A percentile compares a stretch with the other conserved stretches of the same genome.
phyloP scores from a whole-genome alignment of 345 rosid species.

The Ceriops tagal region DNA sequence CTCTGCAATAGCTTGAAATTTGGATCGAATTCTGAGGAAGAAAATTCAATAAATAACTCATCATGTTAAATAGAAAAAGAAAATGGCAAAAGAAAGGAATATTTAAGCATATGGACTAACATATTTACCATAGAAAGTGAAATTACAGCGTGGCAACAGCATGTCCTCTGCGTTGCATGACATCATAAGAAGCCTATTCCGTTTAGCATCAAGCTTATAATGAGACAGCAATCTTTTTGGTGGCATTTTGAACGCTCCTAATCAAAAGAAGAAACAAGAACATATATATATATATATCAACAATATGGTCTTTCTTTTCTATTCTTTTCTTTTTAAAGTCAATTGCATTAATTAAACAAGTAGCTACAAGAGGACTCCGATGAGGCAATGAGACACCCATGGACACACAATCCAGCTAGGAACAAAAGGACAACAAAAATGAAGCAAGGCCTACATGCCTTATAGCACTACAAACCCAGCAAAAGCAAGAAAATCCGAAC shows the following conservation, averaged over 20 bases:
- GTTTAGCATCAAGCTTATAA: slow-evolving; percentile 59
- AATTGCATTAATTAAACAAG: too few relatives aligned
- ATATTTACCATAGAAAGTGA: slow-evolving; percentile 68
- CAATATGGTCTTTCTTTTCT: too few relatives aligned
- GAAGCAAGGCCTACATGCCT: too few relatives aligned
- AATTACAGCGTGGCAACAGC: slow-evolving; percentile 76
- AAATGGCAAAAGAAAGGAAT: not conserved
- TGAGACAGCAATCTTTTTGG: slow-evolving; percentile 86
- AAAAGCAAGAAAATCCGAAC: too few relatives aligned
- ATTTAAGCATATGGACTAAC: not conserved
- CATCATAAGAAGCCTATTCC: slow-evolving; percentile 58
- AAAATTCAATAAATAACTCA: too few relatives aligned
- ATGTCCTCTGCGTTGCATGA: slow-evolving; percentile 94
- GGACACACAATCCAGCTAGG: too few relatives aligned
- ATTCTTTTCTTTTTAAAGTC: too few relatives aligned
- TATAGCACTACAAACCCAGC: too few relatives aligned
- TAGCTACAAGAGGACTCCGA: too few relatives aligned
- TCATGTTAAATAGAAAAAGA: not conserved
- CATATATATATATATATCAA: not conserved
- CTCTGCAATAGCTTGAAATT: slow-evolving; percentile 50
- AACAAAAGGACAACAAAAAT: too few relatives aligned
- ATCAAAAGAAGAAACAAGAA: not conserved
- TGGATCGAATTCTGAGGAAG: slow-evolving; percentile 54
- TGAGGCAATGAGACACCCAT: too few relatives aligned
- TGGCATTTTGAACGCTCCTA: slow-evolving; percentile 85